Evolutionary conservation across 1,139 yeast species (phyloP).

Genomic region (Suhomyces guaymorum): DNA sequence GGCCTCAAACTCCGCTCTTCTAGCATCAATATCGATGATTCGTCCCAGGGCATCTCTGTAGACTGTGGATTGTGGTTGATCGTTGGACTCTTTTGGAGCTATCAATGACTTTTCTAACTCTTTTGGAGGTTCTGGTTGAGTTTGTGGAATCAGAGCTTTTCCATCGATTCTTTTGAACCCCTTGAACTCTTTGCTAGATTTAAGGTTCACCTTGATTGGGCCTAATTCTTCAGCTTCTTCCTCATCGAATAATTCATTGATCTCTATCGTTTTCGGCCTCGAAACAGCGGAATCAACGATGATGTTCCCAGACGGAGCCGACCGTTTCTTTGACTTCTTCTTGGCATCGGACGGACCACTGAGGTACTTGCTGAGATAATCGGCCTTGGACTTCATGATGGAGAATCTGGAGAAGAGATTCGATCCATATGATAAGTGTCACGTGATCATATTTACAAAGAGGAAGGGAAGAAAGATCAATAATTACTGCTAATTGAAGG

Average conservation of each 20-base stretch:
- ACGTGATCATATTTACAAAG: too few relatives aligned
- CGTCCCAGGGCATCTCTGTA: constrained; percentile 64
- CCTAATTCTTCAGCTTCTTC: constrained; percentile 27
- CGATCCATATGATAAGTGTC: not conserved
- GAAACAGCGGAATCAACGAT: constrained; percentile 21
- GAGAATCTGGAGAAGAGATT: not conserved
- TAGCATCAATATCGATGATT: constrained; percentile 42
- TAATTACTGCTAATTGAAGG: too few relatives aligned
- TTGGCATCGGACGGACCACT: constrained; percentile 22
- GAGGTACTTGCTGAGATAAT: constrained; percentile 53
- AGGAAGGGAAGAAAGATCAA: too few relatives aligned
- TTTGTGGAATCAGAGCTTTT: too few relatives aligned
- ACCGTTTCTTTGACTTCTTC: constrained; percentile 17
- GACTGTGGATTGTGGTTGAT: constrained; percentile 40
- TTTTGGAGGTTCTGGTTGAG: too few relatives aligned
- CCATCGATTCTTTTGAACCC: constrained; percentile 46
- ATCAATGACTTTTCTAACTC: too few relatives aligned
- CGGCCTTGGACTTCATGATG: constrained; percentile 35
- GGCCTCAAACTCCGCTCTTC: constrained; percentile 26
- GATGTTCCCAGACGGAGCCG: constrained; percentile 14
- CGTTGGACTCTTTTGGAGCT: too few relatives aligned
- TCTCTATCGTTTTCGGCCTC: constrained; percentile 2
- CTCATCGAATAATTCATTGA: constrained; percentile 13
- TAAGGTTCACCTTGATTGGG: constrained; percentile 23
- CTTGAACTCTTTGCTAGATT: constrained; percentile 19